Evolutionary conservation across 768 basidiomycete genomes (phyloP).

Genomic region (Macrocybe gigantea): DNA sequence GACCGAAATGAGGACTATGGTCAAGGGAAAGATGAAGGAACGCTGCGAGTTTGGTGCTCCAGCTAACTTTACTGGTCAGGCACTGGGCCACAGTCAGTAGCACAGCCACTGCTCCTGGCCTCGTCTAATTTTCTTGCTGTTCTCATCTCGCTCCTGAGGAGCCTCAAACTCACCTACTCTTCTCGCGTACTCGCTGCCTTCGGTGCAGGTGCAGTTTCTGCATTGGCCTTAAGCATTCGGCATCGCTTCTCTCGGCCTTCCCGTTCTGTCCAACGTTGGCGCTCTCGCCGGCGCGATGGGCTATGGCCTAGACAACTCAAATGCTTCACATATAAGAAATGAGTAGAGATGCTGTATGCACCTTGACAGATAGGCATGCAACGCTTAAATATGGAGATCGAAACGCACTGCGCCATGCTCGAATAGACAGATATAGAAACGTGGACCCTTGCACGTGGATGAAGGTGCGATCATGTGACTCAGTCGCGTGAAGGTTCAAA

Average conservation of each 20-base stretch:
- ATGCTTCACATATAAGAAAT: no score
- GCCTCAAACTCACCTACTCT: constrained; percentile 2
- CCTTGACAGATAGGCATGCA: no score
- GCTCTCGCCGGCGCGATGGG: constrained; percentile 3
- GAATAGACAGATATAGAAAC: no score
- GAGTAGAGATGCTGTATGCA: no score
- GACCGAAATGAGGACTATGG: neutral
- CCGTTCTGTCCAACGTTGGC: constrained; percentile 19
- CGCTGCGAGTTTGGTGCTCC: constrained; percentile 4
- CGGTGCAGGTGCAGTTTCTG: constrained; percentile 13
- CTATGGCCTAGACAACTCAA: no score
- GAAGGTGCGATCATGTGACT: constrained; percentile 1
- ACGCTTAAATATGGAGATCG: no score
- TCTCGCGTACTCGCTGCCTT: constrained; percentile 5
- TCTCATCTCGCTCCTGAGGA: constrained; percentile 4
- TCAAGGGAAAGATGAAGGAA: neutral
- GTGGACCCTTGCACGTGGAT: neutral
- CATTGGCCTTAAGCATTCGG: constrained; percentile 18
- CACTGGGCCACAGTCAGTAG: constrained; percentile 1
- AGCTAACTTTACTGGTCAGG: constrained; percentile 7
- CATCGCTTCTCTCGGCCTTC: constrained; percentile 12
- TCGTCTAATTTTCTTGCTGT: constrained; percentile 2
- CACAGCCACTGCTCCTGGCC: neutral
- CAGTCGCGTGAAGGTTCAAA: neutral
- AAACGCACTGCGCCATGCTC: no score